Conservation (phyloP, 2,329 filamentous ascomycete species). For the Colletotrichum tropicale region DNA sequence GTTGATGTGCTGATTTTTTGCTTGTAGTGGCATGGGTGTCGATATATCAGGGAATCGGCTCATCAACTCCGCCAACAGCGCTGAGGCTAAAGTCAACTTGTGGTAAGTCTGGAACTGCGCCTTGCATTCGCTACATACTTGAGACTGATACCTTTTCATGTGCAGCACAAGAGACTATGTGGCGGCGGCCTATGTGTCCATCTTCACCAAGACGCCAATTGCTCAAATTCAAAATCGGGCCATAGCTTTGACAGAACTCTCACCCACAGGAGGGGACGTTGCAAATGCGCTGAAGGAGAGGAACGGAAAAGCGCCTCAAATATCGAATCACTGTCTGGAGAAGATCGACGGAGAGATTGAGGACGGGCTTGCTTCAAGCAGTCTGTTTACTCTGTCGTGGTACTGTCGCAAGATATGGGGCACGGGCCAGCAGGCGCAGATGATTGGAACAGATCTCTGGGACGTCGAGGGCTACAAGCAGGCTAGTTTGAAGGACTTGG, state of each 20-base stretch:
- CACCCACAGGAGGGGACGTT: slow-evolving; percentile 28
- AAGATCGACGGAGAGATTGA: slow-evolving; percentile 27
- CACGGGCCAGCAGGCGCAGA: slow-evolving; percentile 20
- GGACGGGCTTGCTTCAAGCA: slow-evolving; percentile 16
- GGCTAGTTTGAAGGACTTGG: slow-evolving; percentile 22
- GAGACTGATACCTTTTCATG: fast-evolving
- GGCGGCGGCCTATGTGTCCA: slow-evolving; percentile 28
- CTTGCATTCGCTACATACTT: fast-evolving
- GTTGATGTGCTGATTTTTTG: not conserved
- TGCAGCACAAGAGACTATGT: slow-evolving; percentile 30
- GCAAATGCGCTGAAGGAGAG: slow-evolving; percentile 22
- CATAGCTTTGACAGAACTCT: slow-evolving; percentile 27
- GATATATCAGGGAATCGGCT: not conserved
- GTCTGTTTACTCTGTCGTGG: slow-evolving; percentile 26
- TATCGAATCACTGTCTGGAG: slow-evolving; percentile 23
- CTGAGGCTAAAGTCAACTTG: not conserved
- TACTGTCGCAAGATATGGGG: slow-evolving; percentile 32
- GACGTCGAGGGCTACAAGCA: slow-evolving; percentile 28
- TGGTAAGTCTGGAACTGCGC: not conserved
- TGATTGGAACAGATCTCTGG: slow-evolving; percentile 28
- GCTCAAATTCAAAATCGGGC: slow-evolving; percentile 23
- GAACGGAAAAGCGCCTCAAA: slow-evolving; percentile 21
- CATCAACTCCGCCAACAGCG: not conserved
- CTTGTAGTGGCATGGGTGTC: not conserved
- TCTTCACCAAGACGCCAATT: slow-evolving; percentile 28